Base-by-base conservation (phyloP, 352 stramenopile genomes). In the Phytopythium litorale region DNA sequence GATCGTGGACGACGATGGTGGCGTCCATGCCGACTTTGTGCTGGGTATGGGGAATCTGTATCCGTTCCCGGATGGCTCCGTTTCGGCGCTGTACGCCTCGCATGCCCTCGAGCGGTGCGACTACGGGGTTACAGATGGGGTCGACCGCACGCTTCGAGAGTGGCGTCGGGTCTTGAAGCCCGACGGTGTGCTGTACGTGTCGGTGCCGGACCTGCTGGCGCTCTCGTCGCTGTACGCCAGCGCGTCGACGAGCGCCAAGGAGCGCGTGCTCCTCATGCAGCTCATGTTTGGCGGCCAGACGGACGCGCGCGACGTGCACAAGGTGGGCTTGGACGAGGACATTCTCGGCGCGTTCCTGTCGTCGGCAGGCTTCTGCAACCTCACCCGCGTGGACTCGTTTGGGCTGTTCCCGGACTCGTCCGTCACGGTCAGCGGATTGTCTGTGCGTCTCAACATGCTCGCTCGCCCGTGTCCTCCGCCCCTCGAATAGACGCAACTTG, bases 21-120 rank as follows among this genome's bases (percentile, higher is more conserved):
- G 64, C 12, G 68, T 68, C 11, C 49, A 70, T 45, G 74, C 90
- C 19, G 87, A 96, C 66, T 84, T 91, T 30, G 58, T 79, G 7
- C 62, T 88, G 46, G 64, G 71, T 7, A 94, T 96, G 71, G 66
- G 75, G 45, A 86, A 93, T 51, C 54, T 96, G 9, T 76, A 91
- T 38, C 65, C 73, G 15, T 88, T 96, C 48, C 77, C 71, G 1
- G 73, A 84, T 50, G 69, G 58, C 40, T 92, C 84, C 0, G 80
- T 90, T 2, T 53, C 70, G 7, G 71, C 53, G 3, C 81, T 96
- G 28, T 96, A 94, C 64, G 77, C 78, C 4, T 91, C 80, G 0
- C 87, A 96, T 28, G 73, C 88, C 13, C 72, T 96, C 16, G 87
- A 96, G 64, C 85, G 94, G 56, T 76, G 71, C n/a, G 70, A 72